phyloP scores from a whole-genome alignment of 371 early-diverging fungal genomes.

The Mortierella sp. region DNA sequence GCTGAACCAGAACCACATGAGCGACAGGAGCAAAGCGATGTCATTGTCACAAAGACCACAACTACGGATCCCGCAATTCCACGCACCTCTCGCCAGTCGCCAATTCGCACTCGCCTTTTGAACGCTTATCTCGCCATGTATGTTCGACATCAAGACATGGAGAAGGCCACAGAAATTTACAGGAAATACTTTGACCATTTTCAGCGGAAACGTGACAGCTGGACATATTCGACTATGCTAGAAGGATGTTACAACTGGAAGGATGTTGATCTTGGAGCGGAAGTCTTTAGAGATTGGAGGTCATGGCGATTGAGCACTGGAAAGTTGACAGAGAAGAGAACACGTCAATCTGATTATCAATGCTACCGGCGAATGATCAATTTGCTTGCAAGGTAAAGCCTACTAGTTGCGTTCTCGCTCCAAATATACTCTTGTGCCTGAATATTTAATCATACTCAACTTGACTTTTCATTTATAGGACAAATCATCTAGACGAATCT shows the following conservation, averaged over 20 bases:
- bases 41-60: neutral
- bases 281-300: constrained; percentile 59
- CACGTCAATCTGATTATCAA: constrained; percentile 41
- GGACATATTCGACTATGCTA: constrained; percentile 67
- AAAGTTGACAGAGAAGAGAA: constrained; percentile 62
- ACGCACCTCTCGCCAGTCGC: constrained; percentile 49
- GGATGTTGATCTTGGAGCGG: constrained; percentile 60
- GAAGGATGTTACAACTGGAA: constrained; percentile 64
- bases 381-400: constrained; percentile 39
- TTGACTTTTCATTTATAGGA: constrained; percentile 10
- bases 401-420: no score
- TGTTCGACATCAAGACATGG: constrained; percentile 65
- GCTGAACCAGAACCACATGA: constrained; percentile 1
- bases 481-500: constrained; percentile 47
- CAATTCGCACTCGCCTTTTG: constrained; percentile 64
- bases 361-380: constrained; percentile 46
- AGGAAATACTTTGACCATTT: constrained; percentile 60
- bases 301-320: constrained; percentile 57
- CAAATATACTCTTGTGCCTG: no score
- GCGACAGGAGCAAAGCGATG: neutral
- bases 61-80: constrained; percentile 16
- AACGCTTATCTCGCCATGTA: constrained; percentile 73
- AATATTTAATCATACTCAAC: neutral
- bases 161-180: constrained; percentile 63
- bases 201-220: constrained; percentile 63